Evolutionary conservation across 2,329 filamentous ascomycete species (phyloP), one percentile per base, ranked within the genome.

Genomic region (Diaporthe eres): DNA sequence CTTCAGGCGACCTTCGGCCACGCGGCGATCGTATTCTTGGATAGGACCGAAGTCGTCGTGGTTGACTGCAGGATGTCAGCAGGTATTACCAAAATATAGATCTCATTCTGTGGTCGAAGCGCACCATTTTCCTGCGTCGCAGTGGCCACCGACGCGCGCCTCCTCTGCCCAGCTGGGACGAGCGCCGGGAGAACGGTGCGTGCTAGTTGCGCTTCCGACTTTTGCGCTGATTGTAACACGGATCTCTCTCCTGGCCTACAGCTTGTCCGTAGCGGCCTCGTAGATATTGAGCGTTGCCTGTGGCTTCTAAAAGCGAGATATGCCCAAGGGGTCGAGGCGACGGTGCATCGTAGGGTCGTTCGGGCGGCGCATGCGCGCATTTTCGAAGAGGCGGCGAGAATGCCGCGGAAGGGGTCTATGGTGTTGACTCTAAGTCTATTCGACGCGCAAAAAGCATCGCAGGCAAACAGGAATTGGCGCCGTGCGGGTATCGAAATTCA

Each of bases 21-120:
- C 96, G 63, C 96, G 91, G 76, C 90, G 88, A 83, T 98, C 94
- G 84, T 99, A 99, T 84, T 98, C 96, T 78, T 92, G 90, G 81
- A 98, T 89, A 3, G 97, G 97, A 0, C 96, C 96, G 77, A 87
- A 82, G 57, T 84, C 82, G 63, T 86, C 84, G 15, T 78, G 68
- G 75, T 85, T 82, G 60, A 77, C 78, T 77, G 51, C 37, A 22
- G 15, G 7, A 31, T 17, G 53, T 74, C 47, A 78, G 63, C 25
- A n/a, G 28, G 42, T n/a, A n/a, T 9, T 19, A 10, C 2, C n/a
- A 65, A n/a, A n/a, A 37, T 7, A n/a, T 22, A 22, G 4, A 2
- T 28, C 4, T 25, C 10, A n/a, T n/a, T 25, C 31, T 72, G 25
- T 71, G 8, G 5, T 15, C 10, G 19, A 57, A 19, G 51, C 76